phyloP scores from a whole-genome alignment of 2,329 filamentous ascomycete species.

The Catunica adiposa region DNA sequence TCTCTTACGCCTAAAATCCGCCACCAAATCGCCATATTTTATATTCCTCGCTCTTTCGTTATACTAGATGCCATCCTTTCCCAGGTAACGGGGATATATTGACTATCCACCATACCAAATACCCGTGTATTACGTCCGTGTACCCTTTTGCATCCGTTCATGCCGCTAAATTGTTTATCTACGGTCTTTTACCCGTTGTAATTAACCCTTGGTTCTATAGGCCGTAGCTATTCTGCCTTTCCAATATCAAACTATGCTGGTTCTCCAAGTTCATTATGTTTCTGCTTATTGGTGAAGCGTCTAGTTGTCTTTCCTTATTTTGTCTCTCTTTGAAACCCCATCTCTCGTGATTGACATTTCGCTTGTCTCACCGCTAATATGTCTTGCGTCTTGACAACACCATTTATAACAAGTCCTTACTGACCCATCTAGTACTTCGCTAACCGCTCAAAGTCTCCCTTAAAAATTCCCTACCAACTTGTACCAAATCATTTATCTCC shows the following conservation, averaged over 20 bases:
- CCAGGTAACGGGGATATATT: background rate
- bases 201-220: too few species aligned
- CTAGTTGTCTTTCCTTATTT: background rate
- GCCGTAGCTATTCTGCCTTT: too few species aligned
- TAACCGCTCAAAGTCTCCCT: background rate
- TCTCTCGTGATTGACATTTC: background rate
- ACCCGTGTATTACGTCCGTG: background rate
- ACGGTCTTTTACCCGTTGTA: too few species aligned
- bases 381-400: background rate
- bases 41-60: too few species aligned
- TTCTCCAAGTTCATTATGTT: background rate
- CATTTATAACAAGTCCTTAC: background rate
- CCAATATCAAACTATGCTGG: too few species aligned
- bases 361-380: background rate
- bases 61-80: background rate
- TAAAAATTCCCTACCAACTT: too few species aligned
- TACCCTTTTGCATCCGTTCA: background rate
- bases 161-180: too few species aligned
- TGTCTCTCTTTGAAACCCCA: too few species aligned
- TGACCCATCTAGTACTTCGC: background rate
- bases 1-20: too few species aligned
- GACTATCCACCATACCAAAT: background rate
- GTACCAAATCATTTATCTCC: too few species aligned
- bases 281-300: background rate
- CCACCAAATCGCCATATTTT: too few species aligned